Evolutionary conservation across 345 rosid genomes (phyloP), one percentile per base, ranked within the genome.

Genomic region (Camelina neglecta): DNA sequence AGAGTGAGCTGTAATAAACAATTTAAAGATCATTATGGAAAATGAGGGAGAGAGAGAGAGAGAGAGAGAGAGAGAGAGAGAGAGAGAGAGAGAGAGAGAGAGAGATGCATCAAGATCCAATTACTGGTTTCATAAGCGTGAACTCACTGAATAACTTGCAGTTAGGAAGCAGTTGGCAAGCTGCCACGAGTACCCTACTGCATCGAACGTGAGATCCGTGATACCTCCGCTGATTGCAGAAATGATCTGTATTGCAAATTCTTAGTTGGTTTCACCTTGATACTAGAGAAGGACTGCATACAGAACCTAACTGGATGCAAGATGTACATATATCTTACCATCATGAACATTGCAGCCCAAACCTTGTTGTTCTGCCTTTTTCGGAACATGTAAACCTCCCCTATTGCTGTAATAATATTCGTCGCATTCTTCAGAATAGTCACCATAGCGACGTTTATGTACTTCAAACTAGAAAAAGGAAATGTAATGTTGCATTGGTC

Each of bases 391-490:
- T 92, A 94, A 4, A 90, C 51, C 72, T 94, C 98, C 38, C 98
- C 98, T 9, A 86, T 63, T 49, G 97, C 98, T 15, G 98, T 92
- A 64, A 94, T 72, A 73, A 94, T 92, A 82, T 94, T 94, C 11
- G 98, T 86, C 72, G 90, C 84, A 75, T 94, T 94, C 95, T 94
- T 94, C 88, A 94, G 81, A 73, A 92, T 82, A 70, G 98, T 94
- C 73, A 94, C 97, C 98, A 94, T 94, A 72, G 98, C 97, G 16
- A 94, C 85, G 61, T 92, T 94, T 56, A 90, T 92, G 85, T 87
- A 82, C 77, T 86, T 94, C 89, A 94, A 84, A 78, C 97, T 94
- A 93, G 75, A 87, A 88, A 70, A 26, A 73, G 54, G n/a, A 68
- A 24, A 55, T 10, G 65, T 49, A 56, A 11, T 8, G 23, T 68